Base-by-base conservation (phyloP, 345 rosid species). In the Salix viminalis region DNA sequence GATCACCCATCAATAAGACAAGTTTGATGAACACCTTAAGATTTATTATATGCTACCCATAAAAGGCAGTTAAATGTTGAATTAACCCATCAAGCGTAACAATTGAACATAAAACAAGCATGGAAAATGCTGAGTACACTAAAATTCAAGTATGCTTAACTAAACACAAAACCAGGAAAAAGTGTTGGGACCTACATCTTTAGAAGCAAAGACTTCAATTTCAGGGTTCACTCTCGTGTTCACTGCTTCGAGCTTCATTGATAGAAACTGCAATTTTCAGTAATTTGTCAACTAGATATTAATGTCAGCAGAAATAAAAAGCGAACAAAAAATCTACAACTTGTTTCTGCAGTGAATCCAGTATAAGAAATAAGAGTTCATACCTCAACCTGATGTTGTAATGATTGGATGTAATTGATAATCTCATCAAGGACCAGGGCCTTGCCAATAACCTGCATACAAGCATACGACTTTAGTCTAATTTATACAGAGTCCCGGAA, bases 361-460 rank as follows among this genome's bases (percentile, higher is more conserved):
- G 21, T 34, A 54, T 67, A 52, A 28, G 42, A 80, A 71, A 37
- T 39, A 13, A 52, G 26, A 61, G 60, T 54, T 69, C 46, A 71
- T 83, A 94, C 98, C 96, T 94, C 96, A 69, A 94, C 98, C 80
- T 94, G 98, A 69, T 81, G 87, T 58, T 94, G 98, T 74, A 94
- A 82, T 1, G 98, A 94, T 75, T 94, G 96, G 75, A 94, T 89
- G 83, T 94, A 94, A 85, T 94, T 94, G 68, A 94, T 91, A 39
- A 94, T 94, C 89, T 94, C 98, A 77, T 94, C 97, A 48, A 94
- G 85, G 60, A 94, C 96, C 70, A 94, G 87, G 5, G 97, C 98
- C 87, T 92, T 94, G 58, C 98, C 98, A 36, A 89, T 92, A 67
- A 94, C 97, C 97, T 94, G 81, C 81, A 73, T 72, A 61, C 66